A percentile compares a stretch with the other conserved stretches of the same genome.
Evolutionary conservation across 176 grass and related monocot genomes (phyloP).

Genomic region (Juncus effusus): DNA sequence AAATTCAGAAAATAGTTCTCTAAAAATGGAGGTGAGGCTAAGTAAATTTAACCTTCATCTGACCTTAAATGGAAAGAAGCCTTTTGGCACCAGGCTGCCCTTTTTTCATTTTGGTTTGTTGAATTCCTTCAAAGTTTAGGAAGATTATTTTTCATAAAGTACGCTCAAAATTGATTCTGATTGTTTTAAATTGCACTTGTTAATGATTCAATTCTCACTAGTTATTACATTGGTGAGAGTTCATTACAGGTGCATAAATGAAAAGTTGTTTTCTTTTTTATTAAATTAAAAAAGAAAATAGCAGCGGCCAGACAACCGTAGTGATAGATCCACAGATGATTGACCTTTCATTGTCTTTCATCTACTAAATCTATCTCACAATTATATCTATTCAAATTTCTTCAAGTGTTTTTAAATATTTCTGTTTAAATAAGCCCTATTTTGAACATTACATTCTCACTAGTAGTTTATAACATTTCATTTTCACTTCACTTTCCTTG

Average conservation of each 20-base stretch:
- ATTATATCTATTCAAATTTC: not conserved
- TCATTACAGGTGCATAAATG: slow-evolving; percentile 41
- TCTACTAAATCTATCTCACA: slow-evolving; percentile 81
- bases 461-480: too few relatives aligned
- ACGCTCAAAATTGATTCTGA: too few relatives aligned
- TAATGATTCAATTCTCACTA: slow-evolving; percentile 20
- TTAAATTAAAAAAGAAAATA: slow-evolving; percentile 4
- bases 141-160: too few relatives aligned
- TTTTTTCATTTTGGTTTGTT: slow-evolving; percentile 21
- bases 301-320: slow-evolving; percentile 83
- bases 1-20: slow-evolving; percentile 17
- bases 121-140: not conserved
- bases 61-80: slow-evolving; percentile 25
- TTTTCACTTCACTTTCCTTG: too few relatives aligned
- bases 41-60: not conserved
- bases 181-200: slow-evolving; percentile 19
- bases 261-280: slow-evolving; percentile 35
- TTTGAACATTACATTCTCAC: too few relatives aligned
- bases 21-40: slow-evolving; percentile 14
- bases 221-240: slow-evolving; percentile 26
- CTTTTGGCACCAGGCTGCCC: slow-evolving; percentile 24
- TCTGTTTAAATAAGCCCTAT: too few relatives aligned
- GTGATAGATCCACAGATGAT: slow-evolving; percentile 72
- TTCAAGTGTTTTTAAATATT: too few relatives aligned
- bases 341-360: slow-evolving; percentile 37